Evolutionary conservation across 768 basidiomycete genomes (phyloP).

Genomic region (Rhizopogon rudus): DNA sequence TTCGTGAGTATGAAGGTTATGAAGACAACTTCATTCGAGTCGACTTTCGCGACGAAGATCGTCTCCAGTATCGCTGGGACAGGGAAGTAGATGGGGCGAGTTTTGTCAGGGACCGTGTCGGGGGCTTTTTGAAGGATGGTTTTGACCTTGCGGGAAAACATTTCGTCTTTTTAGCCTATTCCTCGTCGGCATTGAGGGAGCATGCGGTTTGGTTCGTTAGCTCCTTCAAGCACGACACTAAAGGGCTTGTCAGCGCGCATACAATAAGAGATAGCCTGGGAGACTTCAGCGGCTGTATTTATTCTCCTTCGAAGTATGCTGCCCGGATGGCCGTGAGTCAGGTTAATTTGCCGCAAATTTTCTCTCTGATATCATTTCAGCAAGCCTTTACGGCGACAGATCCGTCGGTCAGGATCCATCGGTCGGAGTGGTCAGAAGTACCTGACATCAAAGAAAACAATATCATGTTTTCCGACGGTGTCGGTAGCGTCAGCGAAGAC

Average conservation of each 20-base stretch:
- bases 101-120: conserved; percentile 58
- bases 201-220: conserved; percentile 83
- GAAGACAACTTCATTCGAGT: conserved; percentile 76
- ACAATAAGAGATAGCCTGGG: conserved; percentile 62
- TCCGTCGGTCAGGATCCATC: conserved; percentile 54
- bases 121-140: conserved; percentile 53
- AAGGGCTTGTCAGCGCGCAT: conserved; percentile 46
- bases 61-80: conserved; percentile 67
- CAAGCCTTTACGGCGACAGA: conserved; percentile 85
- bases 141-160: conserved; percentile 64
- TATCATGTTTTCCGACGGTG: conserved; percentile 68
- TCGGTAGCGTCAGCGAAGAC: conserved; percentile 67
- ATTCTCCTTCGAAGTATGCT: conserved; percentile 72
- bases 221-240: conserved; percentile 47
- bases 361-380: conserved; percentile 13
- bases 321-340: conserved; percentile 57
- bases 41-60: conserved; percentile 82
- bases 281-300: conserved; percentile 55
- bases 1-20: conserved; percentile 58
- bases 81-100: conserved; percentile 53
- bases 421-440: conserved; percentile 59
- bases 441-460: conserved; percentile 45
- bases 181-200: conserved; percentile 68
- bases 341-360: background rate
- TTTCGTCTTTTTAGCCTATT: conserved; percentile 83